Base-by-base conservation (phyloP, 257 asterid genomes). In the Solanum piurae region DNA sequence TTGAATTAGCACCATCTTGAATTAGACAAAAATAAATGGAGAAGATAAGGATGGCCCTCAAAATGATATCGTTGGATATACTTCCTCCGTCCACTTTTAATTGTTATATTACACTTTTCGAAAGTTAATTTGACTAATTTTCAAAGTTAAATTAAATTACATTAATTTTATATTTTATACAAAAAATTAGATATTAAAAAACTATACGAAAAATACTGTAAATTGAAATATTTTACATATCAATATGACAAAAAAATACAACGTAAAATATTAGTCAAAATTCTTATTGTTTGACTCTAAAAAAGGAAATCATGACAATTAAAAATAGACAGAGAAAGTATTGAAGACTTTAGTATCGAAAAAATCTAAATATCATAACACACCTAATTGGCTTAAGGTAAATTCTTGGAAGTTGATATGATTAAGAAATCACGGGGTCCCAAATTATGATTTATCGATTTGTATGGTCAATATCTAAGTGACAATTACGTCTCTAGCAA, bases 31-130 rank as follows among this genome's bases (percentile, higher is more conserved):
- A 27, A 16, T 13, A 79, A 14, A 79, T 9, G 40, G 40, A 44
- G 68, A 44, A 27, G 40, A 80, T 46, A 79, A 79, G 25, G 29
- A 1, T 80, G 40, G 40, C 27, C 40, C 10, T 29, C 27, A 16
- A 44, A 73, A 27, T 79, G 40, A 9, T 79, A 79, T 16, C 66
- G 10, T 44, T 29, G 13, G 64, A 25, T 31, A 49, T 49, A 14
- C 1, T 14, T 0, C 6, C 13, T 44, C 52, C 16, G 16, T 44
- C 0, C 6, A 44, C 0, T 11, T 11, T 44, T 4, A 44, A 3
- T 44, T 44, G 0, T 44, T 16, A 44, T 44, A 12, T 44, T 44
- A 0, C 5, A 2, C 0, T 44, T 11, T 11, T 12, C 1, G 0
- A 44, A 44, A 44, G 13, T 12, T 12, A 44, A 44, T 44, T 44